Base-by-base conservation (phyloP, 1,139 yeast species). In the Saccharomyces hybrid region DNA sequence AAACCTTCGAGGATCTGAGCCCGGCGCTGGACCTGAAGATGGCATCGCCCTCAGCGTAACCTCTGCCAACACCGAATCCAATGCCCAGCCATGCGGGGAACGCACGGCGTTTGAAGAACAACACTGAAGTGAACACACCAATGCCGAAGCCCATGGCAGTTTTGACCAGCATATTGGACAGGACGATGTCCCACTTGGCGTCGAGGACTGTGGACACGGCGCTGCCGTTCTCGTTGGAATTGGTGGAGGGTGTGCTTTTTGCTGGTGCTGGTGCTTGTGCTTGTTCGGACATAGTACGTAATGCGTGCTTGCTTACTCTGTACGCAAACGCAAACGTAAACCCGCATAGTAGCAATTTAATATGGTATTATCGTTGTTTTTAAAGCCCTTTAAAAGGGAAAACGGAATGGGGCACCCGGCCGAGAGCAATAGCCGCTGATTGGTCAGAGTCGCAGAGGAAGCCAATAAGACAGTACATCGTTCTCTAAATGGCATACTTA, bases 81-180 rank as follows among this genome's bases (percentile, higher is more conserved):
- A 89, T 75, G 62, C 98, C 98, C 58, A 91, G 74, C 96, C 97
- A 91, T 50, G 91, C 97, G 54, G 98, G 98, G 82, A 89, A 93
- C 4, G 96, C 80, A 75, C 98, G 86, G 79, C 98, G 88, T 73
- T 80, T 88, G 78, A 93, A 93, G 55, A 93, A 74, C 59, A 95
- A 75, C 51, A 91, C 95, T n/a, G 96, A 88, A 44, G 95, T 87
- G 57, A 91, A 80, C 49, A 95, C 96, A 73, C 99, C 99, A 52
- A 87, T 95, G 59, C 98, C 98, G 63, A 95, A 86, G 54, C 99
- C 99, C 62, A 95, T 80, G n/a, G 97, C 96, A 66, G 97, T 86
- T 75, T 93, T 93, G 65, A 95, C 96, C 64, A 95, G 78, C 60
- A 95, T 83, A 76, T 95, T 95, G 60, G 99, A 89, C 68, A 95